Conservation (phyloP, 1,284 basidiomycete species). For the Fomitopsis betulina region DNA sequence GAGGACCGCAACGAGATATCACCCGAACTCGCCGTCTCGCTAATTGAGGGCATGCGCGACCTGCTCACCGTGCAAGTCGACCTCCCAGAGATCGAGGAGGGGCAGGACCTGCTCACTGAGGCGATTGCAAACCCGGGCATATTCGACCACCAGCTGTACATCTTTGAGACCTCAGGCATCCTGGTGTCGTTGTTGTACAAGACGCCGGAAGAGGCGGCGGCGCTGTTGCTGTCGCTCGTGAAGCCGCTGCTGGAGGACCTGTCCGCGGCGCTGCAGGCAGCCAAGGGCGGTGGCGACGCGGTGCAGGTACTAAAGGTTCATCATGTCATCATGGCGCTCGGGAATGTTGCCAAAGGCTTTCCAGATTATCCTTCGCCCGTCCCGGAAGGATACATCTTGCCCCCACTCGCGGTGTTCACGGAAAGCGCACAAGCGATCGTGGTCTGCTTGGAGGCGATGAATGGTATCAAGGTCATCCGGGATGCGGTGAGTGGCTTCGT, state of each 20-base stretch:
- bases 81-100: constrained; percentile 63
- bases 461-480: constrained; percentile 81
- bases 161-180: constrained; percentile 91
- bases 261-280: constrained; percentile 61
- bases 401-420: constrained; percentile 80
- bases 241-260: constrained; percentile 82
- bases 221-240: constrained; percentile 73
- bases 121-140: constrained; percentile 69
- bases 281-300: constrained; percentile 57
- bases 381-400: constrained; percentile 63
- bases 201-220: constrained; percentile 66
- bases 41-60: constrained; percentile 76
- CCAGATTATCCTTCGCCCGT: constrained; percentile 78
- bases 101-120: constrained; percentile 72
- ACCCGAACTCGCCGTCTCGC: constrained; percentile 61
- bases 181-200: constrained; percentile 77
- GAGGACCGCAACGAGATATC: constrained; percentile 82
- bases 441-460: constrained; percentile 86
- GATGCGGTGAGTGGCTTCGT: constrained; percentile 71
- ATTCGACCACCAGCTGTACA: constrained; percentile 92
- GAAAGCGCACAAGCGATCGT: constrained; percentile 89
- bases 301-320: constrained; percentile 86
- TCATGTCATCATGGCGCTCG: constrained; percentile 93
- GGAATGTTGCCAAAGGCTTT: constrained; percentile 96
- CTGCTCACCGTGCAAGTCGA: constrained; percentile 61